Conservation (phyloP, 2,329 filamentous ascomycete species). For the Aspergillus bombycis region DNA sequence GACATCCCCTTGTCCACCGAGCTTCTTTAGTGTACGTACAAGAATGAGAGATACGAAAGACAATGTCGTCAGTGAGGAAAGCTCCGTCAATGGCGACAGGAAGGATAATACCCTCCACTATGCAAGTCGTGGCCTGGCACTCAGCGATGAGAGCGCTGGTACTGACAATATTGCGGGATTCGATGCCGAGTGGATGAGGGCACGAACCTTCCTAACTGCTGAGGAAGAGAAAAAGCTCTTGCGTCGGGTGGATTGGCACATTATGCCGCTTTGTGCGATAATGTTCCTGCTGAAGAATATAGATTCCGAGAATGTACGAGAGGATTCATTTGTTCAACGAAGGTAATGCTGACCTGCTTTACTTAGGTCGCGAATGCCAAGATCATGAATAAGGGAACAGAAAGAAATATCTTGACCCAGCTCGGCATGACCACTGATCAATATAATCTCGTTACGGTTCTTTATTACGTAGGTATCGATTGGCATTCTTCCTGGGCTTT, state of each 20-base stretch:
- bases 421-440: conserved; percentile 34
- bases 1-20: background rate
- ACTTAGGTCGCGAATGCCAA: conserved; percentile 38
- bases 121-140: conserved; percentile 22
- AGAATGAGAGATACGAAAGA: background rate
- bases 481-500: background rate
- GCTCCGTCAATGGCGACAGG: background rate
- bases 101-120: conserved; percentile 21
- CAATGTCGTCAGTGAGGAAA: background rate
- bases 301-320: conserved; percentile 34
- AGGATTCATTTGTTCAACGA: background rate
- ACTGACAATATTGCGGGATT: conserved; percentile 30
- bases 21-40: background rate
- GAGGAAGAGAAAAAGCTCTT: conserved; percentile 52
- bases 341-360: conserved; percentile 6
- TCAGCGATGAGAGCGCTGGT: conserved; percentile 13
- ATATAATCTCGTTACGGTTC: conserved; percentile 38
- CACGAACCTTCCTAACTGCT: conserved; percentile 36
- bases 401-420: conserved; percentile 30
- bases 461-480: conserved; percentile 37
- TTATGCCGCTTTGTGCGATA: conserved; percentile 46
- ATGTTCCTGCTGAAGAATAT: conserved; percentile 36
- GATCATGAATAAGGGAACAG: conserved; percentile 40
- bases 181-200: conserved; percentile 36
- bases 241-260: conserved; percentile 47